Evolutionary conservation across 2,329 filamentous ascomycete species (phyloP).

Genomic region (Thielaviopsis ethacetica): DNA sequence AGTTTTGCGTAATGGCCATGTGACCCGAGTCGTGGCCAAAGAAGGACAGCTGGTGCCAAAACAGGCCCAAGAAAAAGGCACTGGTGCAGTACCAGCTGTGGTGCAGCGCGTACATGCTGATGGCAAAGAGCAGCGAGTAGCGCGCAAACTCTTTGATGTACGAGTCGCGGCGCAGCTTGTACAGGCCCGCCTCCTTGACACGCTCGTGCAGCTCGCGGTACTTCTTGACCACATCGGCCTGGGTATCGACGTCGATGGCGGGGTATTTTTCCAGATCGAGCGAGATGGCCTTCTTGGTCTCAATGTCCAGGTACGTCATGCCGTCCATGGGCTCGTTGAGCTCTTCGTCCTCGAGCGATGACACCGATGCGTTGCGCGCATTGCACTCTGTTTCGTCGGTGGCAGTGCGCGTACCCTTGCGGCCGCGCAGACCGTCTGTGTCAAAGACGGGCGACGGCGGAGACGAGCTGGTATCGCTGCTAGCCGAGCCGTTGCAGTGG

Average conservation of each 20-base stretch:
- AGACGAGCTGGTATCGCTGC: conserved; percentile 37
- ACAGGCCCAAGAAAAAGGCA: conserved; percentile 57
- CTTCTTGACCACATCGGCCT: conserved; percentile 59
- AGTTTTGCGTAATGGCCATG: conserved; percentile 92
- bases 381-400: neutral
- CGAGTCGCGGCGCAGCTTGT: conserved; percentile 65
- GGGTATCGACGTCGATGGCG: conserved; percentile 52
- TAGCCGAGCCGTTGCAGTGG: conserved; percentile 23
- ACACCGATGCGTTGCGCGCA: conserved; percentile 1
- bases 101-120: conserved; percentile 45
- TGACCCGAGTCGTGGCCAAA: conserved; percentile 89
- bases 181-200: conserved; percentile 60
- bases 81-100: conserved; percentile 52
- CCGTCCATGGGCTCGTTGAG: conserved; percentile 27
- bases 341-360: conserved; percentile 25
- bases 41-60: conserved; percentile 95
- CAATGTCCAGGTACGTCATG: conserved; percentile 52
- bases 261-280: conserved; percentile 70
- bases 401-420: conserved; percentile 5
- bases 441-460: conserved; percentile 36
- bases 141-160: conserved; percentile 62
- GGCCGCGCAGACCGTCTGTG: conserved; percentile 13
- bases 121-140: conserved; percentile 47
- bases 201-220: conserved; percentile 64
- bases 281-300: conserved; percentile 58